Evolutionary conservation across 495 filamentous ascomycete genomes (phyloP).

Genomic region (Saxophila tyrrhenica): DNA sequence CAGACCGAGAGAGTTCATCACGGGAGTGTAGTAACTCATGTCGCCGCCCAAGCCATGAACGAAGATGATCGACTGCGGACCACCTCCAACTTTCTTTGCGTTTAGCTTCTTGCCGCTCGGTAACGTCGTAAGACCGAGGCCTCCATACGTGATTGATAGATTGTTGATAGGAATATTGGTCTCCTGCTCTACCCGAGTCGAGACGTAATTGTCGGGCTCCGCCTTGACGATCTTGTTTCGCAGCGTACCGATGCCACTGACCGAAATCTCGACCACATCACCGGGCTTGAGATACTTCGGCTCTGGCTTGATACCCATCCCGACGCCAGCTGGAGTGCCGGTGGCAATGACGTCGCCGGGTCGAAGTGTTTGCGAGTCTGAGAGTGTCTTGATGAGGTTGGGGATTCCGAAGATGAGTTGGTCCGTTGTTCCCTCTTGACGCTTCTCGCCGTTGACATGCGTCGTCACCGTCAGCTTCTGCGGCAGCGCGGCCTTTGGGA

Average conservation of each 20-base stretch:
- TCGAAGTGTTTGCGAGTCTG: constrained; percentile 34
- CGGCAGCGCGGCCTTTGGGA: constrained; percentile 36
- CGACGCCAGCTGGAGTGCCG: constrained; percentile 43
- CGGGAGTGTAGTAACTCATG: constrained; percentile 33
- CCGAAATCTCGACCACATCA: constrained; percentile 32
- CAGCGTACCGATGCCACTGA: constrained; percentile 37
- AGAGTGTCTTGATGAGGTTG: constrained; percentile 33
- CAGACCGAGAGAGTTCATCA: constrained; percentile 26
- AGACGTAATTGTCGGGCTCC: constrained; percentile 22
- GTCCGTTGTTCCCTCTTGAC: constrained; percentile 33
- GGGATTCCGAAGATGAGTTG: constrained; percentile 39
- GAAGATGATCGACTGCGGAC: constrained; percentile 32
- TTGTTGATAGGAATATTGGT: constrained; percentile 24
- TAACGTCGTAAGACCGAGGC: constrained; percentile 31
- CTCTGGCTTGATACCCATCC: constrained; percentile 36
- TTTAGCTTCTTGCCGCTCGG: constrained; percentile 35
- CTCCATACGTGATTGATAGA: constrained; percentile 23
- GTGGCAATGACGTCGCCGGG: constrained; percentile 39
- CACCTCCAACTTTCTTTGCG: constrained; percentile 24
- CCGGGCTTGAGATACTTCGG: constrained; percentile 37
- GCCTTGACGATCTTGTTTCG: constrained; percentile 32
- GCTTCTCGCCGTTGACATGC: constrained; percentile 35
- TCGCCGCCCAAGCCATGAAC: constrained; percentile 42
- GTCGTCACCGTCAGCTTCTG: constrained; percentile 33
- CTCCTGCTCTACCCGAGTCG: constrained; percentile 11